Evolutionary conservation across 106 monocot species (phyloP).

Genomic region (Narthecium ossifragum): DNA sequence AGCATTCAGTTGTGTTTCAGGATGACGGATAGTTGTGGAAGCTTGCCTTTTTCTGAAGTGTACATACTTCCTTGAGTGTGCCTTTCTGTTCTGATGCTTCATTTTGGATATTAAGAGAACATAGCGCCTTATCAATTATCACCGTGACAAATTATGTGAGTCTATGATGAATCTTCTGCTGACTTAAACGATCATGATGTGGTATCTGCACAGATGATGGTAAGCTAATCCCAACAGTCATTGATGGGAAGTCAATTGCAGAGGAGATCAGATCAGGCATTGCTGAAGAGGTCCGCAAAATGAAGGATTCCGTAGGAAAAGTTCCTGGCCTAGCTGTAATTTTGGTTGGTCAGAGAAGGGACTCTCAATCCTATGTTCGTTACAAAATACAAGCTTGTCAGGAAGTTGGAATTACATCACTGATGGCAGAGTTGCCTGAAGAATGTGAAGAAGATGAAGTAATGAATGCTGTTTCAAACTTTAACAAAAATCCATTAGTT

Average conservation of each 20-base stretch:
- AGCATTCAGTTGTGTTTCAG: no score
- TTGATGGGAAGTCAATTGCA: conserved; percentile 76
- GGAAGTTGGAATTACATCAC: conserved; percentile 78
- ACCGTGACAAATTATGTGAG: no score
- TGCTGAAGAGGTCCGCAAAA: conserved; percentile 49
- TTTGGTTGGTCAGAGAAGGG: conserved; percentile 81
- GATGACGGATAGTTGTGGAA: no score
- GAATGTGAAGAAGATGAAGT: conserved; percentile 65
- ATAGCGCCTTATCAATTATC: no score
- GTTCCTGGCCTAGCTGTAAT: conserved; percentile 81
- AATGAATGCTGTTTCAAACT: conserved; percentile 37
- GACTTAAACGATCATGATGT: no score
- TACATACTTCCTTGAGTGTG: no score
- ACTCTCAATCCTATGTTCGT: conserved; percentile 70
- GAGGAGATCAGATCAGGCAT: conserved; percentile 48
- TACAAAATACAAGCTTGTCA: conserved; percentile 71
- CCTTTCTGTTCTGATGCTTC: no score
- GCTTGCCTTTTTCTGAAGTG: no score
- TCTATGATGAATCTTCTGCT: no score
- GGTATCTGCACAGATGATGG: no score
- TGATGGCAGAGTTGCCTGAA: conserved; percentile 51
- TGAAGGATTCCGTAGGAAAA: conserved; percentile 46
- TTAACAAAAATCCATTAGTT: conserved; percentile 82
- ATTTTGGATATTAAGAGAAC: no score
- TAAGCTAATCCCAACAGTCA: conserved; percentile 35